Evolutionary conservation across 768 basidiomycete genomes (phyloP).

Genomic region (Russula sp.): DNA sequence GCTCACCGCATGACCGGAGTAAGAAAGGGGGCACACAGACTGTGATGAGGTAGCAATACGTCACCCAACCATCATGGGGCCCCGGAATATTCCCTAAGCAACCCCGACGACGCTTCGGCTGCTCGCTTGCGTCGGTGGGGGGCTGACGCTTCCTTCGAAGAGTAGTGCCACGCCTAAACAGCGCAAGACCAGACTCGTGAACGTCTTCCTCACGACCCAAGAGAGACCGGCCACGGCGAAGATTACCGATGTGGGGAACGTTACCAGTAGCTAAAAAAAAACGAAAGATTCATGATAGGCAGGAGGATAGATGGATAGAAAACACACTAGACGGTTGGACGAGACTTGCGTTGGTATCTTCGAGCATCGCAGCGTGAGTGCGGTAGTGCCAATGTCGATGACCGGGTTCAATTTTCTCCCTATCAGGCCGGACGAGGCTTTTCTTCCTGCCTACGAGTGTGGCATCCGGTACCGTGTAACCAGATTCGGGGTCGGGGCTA

Average conservation of each 20-base stretch:
- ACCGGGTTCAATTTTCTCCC: slow-evolving; percentile 93
- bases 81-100: slow-evolving; percentile 79
- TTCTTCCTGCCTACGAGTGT: slow-evolving; percentile 73
- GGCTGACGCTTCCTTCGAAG: slow-evolving; percentile 62
- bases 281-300: slow-evolving; percentile 8
- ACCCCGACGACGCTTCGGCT: slow-evolving; percentile 37
- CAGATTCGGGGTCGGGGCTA: slow-evolving; percentile 31
- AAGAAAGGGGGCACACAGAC: slow-evolving; percentile 75
- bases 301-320: slow-evolving; percentile 13
- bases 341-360: slow-evolving; percentile 59
- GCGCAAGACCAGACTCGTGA: slow-evolving; percentile 85
- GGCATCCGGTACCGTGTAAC: slow-evolving; percentile 37
- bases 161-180: slow-evolving; percentile 83
- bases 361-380: slow-evolving; percentile 72
- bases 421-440: slow-evolving; percentile 85
- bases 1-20: slow-evolving; percentile 72
- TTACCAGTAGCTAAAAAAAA: slow-evolving; percentile 64
- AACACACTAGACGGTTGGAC: slow-evolving; percentile 80
- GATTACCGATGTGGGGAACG: slow-evolving; percentile 48
- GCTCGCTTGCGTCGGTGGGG: slow-evolving; percentile 36
- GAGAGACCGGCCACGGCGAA: slow-evolving; percentile 85
- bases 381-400: slow-evolving; percentile 96
- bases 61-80: slow-evolving; percentile 92
- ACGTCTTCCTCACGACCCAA: slow-evolving; percentile 87
- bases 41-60: slow-evolving; percentile 85